phyloP scores from a whole-genome alignment of 164 flowering plant genomes.

The Protea cynaroides region DNA sequence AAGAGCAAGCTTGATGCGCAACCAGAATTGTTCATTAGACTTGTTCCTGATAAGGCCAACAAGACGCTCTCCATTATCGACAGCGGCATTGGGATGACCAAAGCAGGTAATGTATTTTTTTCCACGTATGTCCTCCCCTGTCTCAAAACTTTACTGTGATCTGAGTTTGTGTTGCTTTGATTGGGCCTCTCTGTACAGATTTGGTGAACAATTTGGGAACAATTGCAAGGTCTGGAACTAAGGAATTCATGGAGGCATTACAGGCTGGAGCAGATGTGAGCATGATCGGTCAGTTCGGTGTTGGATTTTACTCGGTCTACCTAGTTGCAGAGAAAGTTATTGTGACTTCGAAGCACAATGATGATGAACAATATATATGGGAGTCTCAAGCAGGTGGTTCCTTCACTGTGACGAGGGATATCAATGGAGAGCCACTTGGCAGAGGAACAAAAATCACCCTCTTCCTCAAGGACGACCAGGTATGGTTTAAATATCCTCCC shows the following conservation, averaged over 20 bases:
- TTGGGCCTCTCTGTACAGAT: constrained; percentile 19
- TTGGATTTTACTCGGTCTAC: constrained; percentile 62
- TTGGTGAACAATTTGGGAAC: constrained; percentile 69
- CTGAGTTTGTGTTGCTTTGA: too few relatives aligned
- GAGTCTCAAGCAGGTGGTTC: constrained; percentile 76
- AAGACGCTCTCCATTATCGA: constrained; percentile 64
- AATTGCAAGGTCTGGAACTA: constrained; percentile 65
- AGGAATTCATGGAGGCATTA: constrained; percentile 72
- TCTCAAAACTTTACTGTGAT: too few relatives aligned
- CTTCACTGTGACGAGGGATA: constrained; percentile 63
- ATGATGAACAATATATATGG: constrained; percentile 71
- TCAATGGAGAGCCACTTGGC: constrained; percentile 47
- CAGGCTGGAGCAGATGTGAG: constrained; percentile 68
- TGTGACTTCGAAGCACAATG: constrained; percentile 65
- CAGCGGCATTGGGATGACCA: constrained; percentile 67
- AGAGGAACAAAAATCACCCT: constrained; percentile 66
- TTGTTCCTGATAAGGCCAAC: constrained; percentile 60
- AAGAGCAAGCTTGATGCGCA: constrained; percentile 69
- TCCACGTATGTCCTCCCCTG: too few relatives aligned
- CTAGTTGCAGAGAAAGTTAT: constrained; percentile 64
- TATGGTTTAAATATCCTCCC: constrained; percentile 1
- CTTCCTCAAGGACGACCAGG: constrained; percentile 64
- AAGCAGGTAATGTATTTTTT: constrained; percentile 33
- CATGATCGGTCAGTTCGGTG: constrained; percentile 74
- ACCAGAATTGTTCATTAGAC: constrained; percentile 60